Evolutionary conservation across 192 early-diverging fungal species (phyloP).

Genomic region (Anaeromyces robustus): DNA sequence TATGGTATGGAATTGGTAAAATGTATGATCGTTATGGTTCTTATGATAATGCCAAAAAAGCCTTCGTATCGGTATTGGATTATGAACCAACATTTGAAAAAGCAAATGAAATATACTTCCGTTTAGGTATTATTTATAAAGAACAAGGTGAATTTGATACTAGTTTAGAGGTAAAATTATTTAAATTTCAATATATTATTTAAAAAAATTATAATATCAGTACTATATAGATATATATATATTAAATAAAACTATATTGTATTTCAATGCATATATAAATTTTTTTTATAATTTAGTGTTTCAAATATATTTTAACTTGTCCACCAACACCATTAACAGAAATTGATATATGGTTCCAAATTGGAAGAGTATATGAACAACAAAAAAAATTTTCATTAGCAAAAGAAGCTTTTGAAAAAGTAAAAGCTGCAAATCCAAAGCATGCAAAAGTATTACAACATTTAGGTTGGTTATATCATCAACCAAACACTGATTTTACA

Average conservation of each 20-base stretch:
- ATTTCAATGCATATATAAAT: no score
- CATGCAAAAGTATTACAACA: conserved; percentile 93
- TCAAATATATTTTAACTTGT: neutral
- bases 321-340: conserved; percentile 61
- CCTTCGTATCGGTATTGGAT: conserved; percentile 80
- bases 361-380: conserved; percentile 90
- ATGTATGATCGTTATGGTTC: conserved; percentile 95
- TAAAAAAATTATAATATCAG: no score
- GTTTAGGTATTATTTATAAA: conserved; percentile 97
- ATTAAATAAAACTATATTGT: no score
- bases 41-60: conserved; percentile 91
- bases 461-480: conserved; percentile 92
- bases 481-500: conserved; percentile 59
- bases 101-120: conserved; percentile 93
- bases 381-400: conserved; percentile 66
- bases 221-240: no score
- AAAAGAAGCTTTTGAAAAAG: conserved; percentile 82
- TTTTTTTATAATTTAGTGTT: no score
- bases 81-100: conserved; percentile 96
- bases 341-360: conserved; percentile 97
- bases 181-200: no score
- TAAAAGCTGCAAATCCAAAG: conserved; percentile 71
- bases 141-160: conserved; percentile 62
- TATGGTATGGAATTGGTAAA: conserved; percentile 99
- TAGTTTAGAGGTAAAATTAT: conserved; percentile 51